Conservation (phyloP, 805 yeast genomes). For the Cyberlindnera maclurae region DNA sequence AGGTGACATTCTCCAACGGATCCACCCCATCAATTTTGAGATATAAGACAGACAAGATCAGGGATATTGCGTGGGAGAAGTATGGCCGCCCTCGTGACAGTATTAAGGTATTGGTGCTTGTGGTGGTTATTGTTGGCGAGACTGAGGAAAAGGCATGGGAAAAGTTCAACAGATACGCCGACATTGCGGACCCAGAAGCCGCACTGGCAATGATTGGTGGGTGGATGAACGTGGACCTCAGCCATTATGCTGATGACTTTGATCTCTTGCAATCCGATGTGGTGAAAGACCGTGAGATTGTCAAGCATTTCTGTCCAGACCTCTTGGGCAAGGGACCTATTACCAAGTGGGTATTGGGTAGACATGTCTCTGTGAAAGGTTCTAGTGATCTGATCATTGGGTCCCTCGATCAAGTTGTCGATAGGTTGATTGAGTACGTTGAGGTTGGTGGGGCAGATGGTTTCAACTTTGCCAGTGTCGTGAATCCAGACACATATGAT, state of each 20-base stretch:
- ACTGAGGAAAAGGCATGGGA: conserved; percentile 36
- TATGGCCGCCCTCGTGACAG: conserved; percentile 30
- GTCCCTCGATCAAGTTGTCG: conserved; percentile 31
- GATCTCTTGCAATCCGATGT: conserved; percentile 28
- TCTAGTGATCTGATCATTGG: conserved; percentile 27
- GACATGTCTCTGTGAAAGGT: conserved; percentile 20
- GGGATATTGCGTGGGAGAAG: conserved; percentile 26
- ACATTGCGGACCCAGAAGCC: conserved; percentile 34
- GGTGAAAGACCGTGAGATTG: conserved; percentile 26
- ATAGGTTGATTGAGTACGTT: conserved; percentile 32
- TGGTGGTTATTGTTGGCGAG: conserved; percentile 32
- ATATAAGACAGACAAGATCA: conserved; percentile 26
- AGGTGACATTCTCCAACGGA: conserved; percentile 34
- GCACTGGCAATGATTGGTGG: conserved; percentile 40
- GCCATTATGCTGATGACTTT: conserved; percentile 30
- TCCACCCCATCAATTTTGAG: conserved; percentile 27
- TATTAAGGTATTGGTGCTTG: conserved; percentile 32
- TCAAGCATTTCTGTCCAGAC: conserved; percentile 14
- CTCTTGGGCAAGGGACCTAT: conserved; percentile 23
- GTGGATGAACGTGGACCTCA: conserved; percentile 37
- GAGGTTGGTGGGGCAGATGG: conserved; percentile 36
- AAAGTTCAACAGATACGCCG: conserved; percentile 28
- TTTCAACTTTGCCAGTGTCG: conserved; percentile 32
- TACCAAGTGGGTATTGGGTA: conserved; percentile 21
- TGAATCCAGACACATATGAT: conserved; percentile 31